phyloP scores from a whole-genome alignment of 1,284 basidiomycete species.

The Moesziomyces globuligerus region DNA sequence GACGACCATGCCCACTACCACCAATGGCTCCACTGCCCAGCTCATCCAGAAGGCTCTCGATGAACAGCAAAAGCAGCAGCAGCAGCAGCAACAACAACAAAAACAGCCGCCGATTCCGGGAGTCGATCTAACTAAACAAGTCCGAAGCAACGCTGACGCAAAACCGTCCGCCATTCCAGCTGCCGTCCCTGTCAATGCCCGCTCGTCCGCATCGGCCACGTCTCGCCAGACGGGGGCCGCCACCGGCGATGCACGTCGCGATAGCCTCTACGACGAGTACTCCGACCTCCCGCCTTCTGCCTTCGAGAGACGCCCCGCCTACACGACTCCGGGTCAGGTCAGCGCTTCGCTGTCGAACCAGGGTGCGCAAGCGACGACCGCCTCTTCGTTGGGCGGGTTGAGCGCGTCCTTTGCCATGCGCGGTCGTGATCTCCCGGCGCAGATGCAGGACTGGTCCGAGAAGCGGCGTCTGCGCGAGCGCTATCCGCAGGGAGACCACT shows the following conservation, averaged over 20 bases:
- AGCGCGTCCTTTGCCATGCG: conserved; percentile 61
- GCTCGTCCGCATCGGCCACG: background rate
- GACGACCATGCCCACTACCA: conserved; percentile 13
- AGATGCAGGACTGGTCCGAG: conserved; percentile 60
- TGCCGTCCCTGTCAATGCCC: background rate
- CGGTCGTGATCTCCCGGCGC: conserved; percentile 49
- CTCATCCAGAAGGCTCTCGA: conserved; percentile 26
- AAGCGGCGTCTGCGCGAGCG: conserved; percentile 56
- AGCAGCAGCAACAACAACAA: background rate
- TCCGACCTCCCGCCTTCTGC: conserved; percentile 47
- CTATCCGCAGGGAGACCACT: conserved; percentile 60
- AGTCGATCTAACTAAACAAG: too few species aligned
- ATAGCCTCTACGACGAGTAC: conserved; percentile 29
- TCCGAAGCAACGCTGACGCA: too few species aligned
- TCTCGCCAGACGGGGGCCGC: conserved; percentile 8
- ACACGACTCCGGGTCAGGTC: conserved; percentile 9
- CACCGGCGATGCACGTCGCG: conserved; percentile 15
- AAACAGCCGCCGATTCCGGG: too few species aligned
- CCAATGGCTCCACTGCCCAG: conserved; percentile 13
- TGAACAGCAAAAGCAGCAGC: conserved; percentile 20
- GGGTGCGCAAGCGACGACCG: conserved; percentile 10
- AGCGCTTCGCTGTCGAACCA: conserved; percentile 9
- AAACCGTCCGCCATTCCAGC: background rate
- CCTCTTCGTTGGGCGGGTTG: conserved; percentile 46
- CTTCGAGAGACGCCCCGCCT: conserved; percentile 43